phyloP scores from a whole-genome alignment of 2,329 filamentous ascomycete genomes.

The Niveomyces coronatus region DNA sequence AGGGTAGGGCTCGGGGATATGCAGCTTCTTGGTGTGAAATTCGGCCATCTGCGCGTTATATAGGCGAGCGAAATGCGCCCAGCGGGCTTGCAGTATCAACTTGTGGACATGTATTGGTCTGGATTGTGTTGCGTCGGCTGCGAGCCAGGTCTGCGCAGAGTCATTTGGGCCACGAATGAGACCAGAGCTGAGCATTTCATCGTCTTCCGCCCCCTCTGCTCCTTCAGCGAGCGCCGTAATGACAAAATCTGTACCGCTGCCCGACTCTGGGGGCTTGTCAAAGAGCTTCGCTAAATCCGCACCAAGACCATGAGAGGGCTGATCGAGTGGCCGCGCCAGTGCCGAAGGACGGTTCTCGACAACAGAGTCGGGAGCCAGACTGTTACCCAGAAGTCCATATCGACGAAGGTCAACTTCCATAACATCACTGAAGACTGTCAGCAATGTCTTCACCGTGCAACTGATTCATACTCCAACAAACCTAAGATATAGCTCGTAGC shows the following conservation, averaged over 20 bases:
- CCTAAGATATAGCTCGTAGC: conserved; percentile 80
- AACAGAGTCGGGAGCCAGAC: conserved; percentile 46
- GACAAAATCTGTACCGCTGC: conserved; percentile 81
- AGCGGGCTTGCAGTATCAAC: conserved; percentile 86
- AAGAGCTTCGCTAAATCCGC: conserved; percentile 80
- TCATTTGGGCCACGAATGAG: conserved; percentile 35
- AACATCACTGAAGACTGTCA: conserved; percentile 54
- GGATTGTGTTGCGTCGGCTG: conserved; percentile 56
- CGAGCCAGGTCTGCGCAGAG: conserved; percentile 44
- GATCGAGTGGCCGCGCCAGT: conserved; percentile 36
- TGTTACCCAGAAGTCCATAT: conserved; percentile 83
- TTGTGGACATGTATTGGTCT: conserved; percentile 88
- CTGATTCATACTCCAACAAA: conserved; percentile 14
- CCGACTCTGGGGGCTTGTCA: conserved; percentile 72
- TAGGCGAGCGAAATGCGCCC: conserved; percentile 90
- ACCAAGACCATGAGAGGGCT: conserved; percentile 60
- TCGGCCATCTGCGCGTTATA: conserved; percentile 95
- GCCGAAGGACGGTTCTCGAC: conserved; percentile 40
- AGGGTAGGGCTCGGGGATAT: conserved; percentile 91
- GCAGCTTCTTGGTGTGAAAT: conserved; percentile 94
- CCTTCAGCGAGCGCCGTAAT: conserved; percentile 82
- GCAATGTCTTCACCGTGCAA: neutral
- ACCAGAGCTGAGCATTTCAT: conserved; percentile 47
- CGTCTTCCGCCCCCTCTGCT: conserved; percentile 59
- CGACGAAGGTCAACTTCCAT: conserved; percentile 86